Base-by-base conservation (phyloP, 2,329 filamentous ascomycete genomes). In the Penicillium sp. region DNA sequence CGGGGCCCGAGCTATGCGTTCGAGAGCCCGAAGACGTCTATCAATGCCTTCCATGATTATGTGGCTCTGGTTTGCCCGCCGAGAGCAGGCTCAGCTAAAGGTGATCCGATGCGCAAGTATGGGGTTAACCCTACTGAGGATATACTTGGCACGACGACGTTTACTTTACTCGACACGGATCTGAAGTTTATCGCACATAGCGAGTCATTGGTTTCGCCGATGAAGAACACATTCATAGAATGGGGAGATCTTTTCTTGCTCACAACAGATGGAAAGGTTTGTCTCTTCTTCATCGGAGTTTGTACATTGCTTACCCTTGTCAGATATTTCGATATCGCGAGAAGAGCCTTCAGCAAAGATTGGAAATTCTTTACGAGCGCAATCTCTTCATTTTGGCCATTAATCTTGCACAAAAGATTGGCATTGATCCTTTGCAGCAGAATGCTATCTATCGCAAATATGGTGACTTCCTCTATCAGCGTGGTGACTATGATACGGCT, bases 191-290 rank as follows among this genome's bases (percentile, higher is more conserved):
- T 98, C 62, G 92, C 92, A 0, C 93, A 97, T 73, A 92, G 91
- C 4, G 93, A 98, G 76, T 88, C 92, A 3, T 80, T 98, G 30
- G 85, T 93, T 8, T 91, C 92, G 1, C 87, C 92, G 55, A 88
- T 97, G 56, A 90, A 91, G 68, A 86, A 86, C 22, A 82, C 97
- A 2, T 92, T 98, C 70, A 86, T 88, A 59, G 88, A 96, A 65
- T 98, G 95, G 95, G 93, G 90, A 1, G 91, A 96, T 70, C 81
- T 99, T 16, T 98, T 93, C 70, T 85, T 96, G n/a, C 83, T 98
- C 40, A 93, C 90, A 0, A 87, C 93, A 64, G 93, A 99, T 73
- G 94, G 95, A 67, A 98, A 97, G 84, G 90, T 93, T 79, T 68
- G 79, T 61, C n/a, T 25, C 5, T 6, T 0, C 25, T 4, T 6